Evolutionary conservation across 2,329 filamentous ascomycete genomes (phyloP), one percentile per base, ranked within the genome.

Genomic region (Xylaria sp.): DNA sequence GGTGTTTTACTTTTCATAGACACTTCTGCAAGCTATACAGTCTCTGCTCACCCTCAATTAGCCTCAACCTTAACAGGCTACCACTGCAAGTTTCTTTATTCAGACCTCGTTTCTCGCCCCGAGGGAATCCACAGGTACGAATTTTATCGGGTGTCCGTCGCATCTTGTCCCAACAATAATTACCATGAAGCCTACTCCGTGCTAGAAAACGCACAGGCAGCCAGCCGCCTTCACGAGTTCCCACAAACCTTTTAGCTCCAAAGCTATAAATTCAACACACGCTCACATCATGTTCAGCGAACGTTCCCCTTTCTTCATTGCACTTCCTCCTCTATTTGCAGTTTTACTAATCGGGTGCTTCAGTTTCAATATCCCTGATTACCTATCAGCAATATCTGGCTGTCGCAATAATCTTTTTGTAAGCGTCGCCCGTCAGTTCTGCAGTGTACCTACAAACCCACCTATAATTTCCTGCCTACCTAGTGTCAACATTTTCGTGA

Each of bases 31-130:
- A 57, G 34, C 55, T 64, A 44, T 52, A 41, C 12, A 37, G 44
- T 28, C 25, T 55, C 60, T 37, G 58, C 67, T 66, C 46, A 20
- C 44, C 48, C 41, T 65, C 55, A 34, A 65, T n/a, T 23, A 28
- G 13, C 44, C 7, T 12, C 15, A 44, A 31, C 39, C 54, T 62
- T 44, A 20, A 54, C 18, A 63, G 23, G 46, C 18, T 54, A 52
- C 25, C 41, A 31, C 48, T 13, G 51, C 39, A 52, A 55, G 46
- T 46, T 23, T 28, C 15, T 10, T 55, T 15, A 31, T 51, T 37
- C 44, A n/a, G 50, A 34, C 50, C 13, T 44, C 12, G 15, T 7
- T 9, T 31, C 25, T 66, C 50, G 20, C 23, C n/a, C 41, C 23
- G 28, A 13, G 51, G 2, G 48, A 59, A 23, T 69, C 41, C 39